These are phyloP conservation scores for Aspergillus conjunctus DNA, from an alignment of 495 filamentous ascomycete species.

Conservation along the genomic window DNA sequence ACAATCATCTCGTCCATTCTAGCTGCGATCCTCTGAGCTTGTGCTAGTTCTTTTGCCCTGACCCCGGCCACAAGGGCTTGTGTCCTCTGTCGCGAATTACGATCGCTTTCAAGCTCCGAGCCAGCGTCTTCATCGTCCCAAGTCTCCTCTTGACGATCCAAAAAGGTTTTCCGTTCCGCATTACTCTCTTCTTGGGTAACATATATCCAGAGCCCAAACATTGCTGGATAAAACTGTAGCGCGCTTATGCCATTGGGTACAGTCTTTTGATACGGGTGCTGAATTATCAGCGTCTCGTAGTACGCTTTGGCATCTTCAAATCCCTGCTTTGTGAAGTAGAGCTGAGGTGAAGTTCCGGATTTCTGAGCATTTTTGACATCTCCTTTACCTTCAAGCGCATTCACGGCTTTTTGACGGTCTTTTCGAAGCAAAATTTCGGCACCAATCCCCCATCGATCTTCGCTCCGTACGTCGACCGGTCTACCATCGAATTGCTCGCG, in stretches of 20 bases:
- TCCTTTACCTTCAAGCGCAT: conserved; percentile 7
- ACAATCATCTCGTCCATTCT: conserved; percentile 66
- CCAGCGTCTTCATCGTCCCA: conserved; percentile 38
- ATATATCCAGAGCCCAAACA: conserved; percentile 69
- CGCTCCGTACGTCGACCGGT: conserved; percentile 56
- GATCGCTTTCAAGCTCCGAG: conserved; percentile 21
- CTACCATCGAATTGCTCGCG: conserved; percentile 54
- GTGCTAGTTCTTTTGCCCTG: conserved; percentile 39
- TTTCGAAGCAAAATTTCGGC: conserved; percentile 65
- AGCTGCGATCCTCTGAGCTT: conserved; percentile 57
- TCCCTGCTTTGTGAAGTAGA: conserved; percentile 50
- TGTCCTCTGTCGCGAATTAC: conserved; percentile 20
- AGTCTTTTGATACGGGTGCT: conserved; percentile 60
- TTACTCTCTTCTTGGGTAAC: conserved; percentile 55
- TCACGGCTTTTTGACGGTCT: conserved; percentile 29
- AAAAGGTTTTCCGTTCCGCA: conserved; percentile 30
- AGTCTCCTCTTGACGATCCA: conserved; percentile 23
- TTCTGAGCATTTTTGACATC: neutral
- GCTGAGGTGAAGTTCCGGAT: conserved; percentile 4
- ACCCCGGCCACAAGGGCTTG: conserved; percentile 29
- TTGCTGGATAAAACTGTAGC: conserved; percentile 64
- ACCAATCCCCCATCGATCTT: conserved; percentile 67
- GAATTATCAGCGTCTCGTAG: conserved; percentile 67
- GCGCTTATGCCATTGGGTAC: conserved; percentile 48
- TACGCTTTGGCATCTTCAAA: conserved; percentile 61